Base-by-base conservation (phyloP, 345 rosid genomes). In the Toxicodendron radicans region DNA sequence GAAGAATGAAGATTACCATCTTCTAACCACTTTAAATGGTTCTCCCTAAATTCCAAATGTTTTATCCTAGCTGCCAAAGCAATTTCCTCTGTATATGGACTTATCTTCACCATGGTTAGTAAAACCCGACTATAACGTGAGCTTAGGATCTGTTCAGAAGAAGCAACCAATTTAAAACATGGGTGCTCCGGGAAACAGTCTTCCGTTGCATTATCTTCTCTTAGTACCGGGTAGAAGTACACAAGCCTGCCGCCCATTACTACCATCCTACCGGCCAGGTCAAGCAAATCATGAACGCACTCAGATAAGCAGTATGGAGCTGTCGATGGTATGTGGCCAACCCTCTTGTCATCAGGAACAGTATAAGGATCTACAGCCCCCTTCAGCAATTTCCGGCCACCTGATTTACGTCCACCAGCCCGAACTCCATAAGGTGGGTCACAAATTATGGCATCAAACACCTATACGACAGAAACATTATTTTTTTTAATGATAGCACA, bases 341-440 rank as follows among this genome's bases (percentile, higher is more conserved):
- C 87, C 79, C 97, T 90, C 78, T 93, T 92, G 69, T 93, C 97
- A n/a, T 95, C 97, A 4, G 98, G 96, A 62, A 95, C 93, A 1
- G 88, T 88, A 85, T 95, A 95, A 43, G 99, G 97, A 12, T 84
- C 92, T 58, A 89, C 85, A 18, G 73, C 85, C 53, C 99, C 99
- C 79, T 92, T 90, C 2, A 93, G 86, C 74, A 95, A 82, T 83
- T 95, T 95, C 35, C 99, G 78, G 20, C 98, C 99, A 68, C 99
- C 98, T 0, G 99, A 93, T 76, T 95, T 95, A 38, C 95, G 92
- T 21, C 97, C 99, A 58, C 99, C 95, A 69, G 99, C 99, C 20
- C 98, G 89, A 76, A 95, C 98, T 10, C 99, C 99, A 43, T 91
- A 95, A 43, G 97, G 98, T 49, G 98, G 99, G 74, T 93, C 99